Percentiles rank a stretch among this genome's conserved stretches.
Evolutionary conservation across 805 yeast genomes (phyloP).

Genomic region (Candida palmyrensis): DNA sequence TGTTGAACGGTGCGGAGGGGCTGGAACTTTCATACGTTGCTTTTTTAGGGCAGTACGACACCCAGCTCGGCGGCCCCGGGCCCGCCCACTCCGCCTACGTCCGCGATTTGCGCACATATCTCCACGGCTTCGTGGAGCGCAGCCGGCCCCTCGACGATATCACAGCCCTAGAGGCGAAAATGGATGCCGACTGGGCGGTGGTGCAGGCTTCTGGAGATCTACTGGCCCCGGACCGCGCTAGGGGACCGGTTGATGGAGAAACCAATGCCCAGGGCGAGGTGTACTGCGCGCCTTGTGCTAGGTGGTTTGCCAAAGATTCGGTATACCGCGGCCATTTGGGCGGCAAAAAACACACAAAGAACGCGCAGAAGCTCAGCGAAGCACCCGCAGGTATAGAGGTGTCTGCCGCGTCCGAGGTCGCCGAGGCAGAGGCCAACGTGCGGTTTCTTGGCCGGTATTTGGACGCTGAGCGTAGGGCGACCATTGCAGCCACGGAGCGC

Average conservation of each 20-base stretch:
- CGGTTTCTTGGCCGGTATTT: slow-evolving; percentile 29
- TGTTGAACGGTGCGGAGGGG: slow-evolving; percentile 12
- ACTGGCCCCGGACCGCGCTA: slow-evolving; percentile 1
- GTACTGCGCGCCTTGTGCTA: slow-evolving; percentile 63
- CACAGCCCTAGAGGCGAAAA: slow-evolving; percentile 12
- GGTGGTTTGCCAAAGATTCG: slow-evolving; percentile 54
- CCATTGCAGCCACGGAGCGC: slow-evolving; percentile 62
- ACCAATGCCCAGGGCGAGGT: slow-evolving; percentile 25
- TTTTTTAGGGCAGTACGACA: slow-evolving; percentile 44
- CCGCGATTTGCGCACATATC: slow-evolving; percentile 41
- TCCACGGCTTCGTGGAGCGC: slow-evolving; percentile 42
- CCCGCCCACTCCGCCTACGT: slow-evolving; percentile 41
- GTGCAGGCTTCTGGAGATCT: slow-evolving; percentile 1
- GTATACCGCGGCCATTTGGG: slow-evolving; percentile 64
- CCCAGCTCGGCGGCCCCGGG: slow-evolving; percentile 19
- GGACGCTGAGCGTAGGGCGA: slow-evolving; percentile 36
- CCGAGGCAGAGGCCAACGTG: neutral
- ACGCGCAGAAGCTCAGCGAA: slow-evolving; percentile 13
- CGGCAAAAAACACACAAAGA: slow-evolving; percentile 73
- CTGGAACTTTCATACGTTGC: slow-evolving; percentile 39
- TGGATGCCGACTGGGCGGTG: slow-evolving; percentile 4
- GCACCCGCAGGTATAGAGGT: neutral
- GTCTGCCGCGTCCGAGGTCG: neutral
- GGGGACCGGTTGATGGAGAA: slow-evolving; percentile 7
- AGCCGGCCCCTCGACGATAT: slow-evolving; percentile 46